phyloP scores from a whole-genome alignment of 2,329 filamentous ascomycete species.

The Diaporthe vaccinii region DNA sequence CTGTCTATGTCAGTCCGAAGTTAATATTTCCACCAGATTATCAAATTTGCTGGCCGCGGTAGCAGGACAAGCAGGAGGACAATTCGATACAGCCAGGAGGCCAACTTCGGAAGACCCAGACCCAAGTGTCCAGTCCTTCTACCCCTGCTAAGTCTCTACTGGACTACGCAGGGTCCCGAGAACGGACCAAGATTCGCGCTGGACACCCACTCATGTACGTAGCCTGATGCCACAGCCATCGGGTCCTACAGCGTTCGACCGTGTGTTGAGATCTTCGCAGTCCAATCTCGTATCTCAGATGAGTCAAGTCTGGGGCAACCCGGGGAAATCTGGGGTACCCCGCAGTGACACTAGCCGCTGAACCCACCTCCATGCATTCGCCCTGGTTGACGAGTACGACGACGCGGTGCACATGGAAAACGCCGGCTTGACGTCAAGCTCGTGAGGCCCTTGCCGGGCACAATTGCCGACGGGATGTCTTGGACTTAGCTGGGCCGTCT shows the following conservation, averaged over 20 bases:
- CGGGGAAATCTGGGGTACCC: conserved; percentile 8
- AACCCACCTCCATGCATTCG: background rate
- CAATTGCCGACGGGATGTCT: background rate
- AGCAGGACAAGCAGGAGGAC: background rate
- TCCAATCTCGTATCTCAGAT: background rate
- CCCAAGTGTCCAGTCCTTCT: background rate
- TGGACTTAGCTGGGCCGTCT: background rate
- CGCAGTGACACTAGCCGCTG: background rate
- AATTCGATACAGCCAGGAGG: background rate
- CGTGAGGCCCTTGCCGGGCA: background rate
- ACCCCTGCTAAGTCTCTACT: background rate
- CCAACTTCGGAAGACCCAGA: background rate
- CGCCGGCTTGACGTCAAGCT: background rate
- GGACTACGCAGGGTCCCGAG: background rate
- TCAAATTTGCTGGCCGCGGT: too few species aligned
- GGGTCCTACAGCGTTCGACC: background rate
- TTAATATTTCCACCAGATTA: too few species aligned
- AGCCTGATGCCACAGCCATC: background rate
- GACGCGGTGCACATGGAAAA: background rate
- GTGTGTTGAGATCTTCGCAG: background rate
- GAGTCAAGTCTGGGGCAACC: background rate
- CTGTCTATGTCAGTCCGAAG: background rate
- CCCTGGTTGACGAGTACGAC: background rate
- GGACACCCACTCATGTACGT: background rate
- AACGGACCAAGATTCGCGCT: too few species aligned